Evolutionary conservation across 1,139 yeast species (phyloP).

Genomic region (Lodderomyces orthopsilosis): DNA sequence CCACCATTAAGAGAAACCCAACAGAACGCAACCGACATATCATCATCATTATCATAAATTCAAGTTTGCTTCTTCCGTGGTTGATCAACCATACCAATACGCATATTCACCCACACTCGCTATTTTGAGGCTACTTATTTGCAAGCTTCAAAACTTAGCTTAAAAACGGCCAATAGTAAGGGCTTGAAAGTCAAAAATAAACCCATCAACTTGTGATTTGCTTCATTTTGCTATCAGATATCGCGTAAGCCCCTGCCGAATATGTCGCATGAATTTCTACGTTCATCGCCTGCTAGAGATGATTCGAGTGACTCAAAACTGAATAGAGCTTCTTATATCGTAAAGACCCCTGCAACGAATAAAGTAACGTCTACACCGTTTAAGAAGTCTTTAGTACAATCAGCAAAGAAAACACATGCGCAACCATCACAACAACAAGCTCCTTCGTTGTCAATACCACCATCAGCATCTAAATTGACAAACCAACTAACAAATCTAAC

Average conservation of each 20-base stretch:
- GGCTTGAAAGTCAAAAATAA: no score
- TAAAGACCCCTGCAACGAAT: slow-evolving; percentile 12
- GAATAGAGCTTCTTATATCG: slow-evolving; percentile 2
- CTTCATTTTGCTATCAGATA: background rate
- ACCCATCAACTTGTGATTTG: no score
- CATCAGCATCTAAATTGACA: slow-evolving; percentile 26
- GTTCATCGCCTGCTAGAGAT: slow-evolving; percentile 32
- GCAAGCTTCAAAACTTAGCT: no score
- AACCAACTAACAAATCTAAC: slow-evolving; percentile 23
- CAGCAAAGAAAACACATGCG: slow-evolving; percentile 8
- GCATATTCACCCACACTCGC: no score
- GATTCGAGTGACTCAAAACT: slow-evolving; percentile 2
- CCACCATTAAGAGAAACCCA: no score
- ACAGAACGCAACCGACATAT: no score
- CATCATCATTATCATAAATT: no score
- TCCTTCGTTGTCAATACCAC: slow-evolving; percentile 20
- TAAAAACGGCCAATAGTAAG: no score
- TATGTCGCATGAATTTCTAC: slow-evolving; percentile 35
- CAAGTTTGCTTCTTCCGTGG: no score
- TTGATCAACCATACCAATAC: no score
- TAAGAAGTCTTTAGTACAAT: slow-evolving; percentile 4
- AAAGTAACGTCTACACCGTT: slow-evolving; percentile 8
- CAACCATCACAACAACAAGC: slow-evolving; percentile 6
- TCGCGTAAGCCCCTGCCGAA: slow-evolving; percentile 4
- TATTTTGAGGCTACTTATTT: no score